Evolutionary conservation across 176 grass and related monocot species (phyloP).

Genomic region (Hyparrhenia diplandra): DNA sequence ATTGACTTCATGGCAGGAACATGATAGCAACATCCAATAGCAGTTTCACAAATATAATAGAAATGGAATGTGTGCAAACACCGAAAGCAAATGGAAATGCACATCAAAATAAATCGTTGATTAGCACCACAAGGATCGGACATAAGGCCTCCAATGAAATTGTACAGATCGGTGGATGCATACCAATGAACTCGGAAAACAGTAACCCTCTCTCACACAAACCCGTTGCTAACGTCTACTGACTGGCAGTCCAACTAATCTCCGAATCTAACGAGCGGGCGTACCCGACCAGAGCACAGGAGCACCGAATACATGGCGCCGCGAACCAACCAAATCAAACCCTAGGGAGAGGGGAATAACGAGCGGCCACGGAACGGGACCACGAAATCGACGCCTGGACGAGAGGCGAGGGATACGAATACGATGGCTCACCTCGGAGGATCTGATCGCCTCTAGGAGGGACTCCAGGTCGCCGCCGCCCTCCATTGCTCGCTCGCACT

Average conservation of each 20-base stretch:
- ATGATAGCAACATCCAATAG: background rate
- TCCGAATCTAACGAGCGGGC: background rate
- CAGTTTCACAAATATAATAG: background rate
- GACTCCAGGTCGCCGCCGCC: conserved; percentile 25
- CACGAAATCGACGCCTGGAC: background rate
- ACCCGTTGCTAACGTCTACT: background rate
- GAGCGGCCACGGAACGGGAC: background rate
- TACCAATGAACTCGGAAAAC: too few relatives aligned
- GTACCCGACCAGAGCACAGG: background rate
- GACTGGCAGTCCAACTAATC: background rate
- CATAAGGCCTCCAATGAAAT: background rate
- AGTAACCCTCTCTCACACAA: too few relatives aligned
- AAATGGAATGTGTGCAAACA: background rate
- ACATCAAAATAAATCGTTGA: background rate
- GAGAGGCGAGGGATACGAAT: background rate
- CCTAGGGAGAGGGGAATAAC: conserved; percentile 8
- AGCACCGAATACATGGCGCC: background rate
- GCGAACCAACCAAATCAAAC: conserved; percentile 11
- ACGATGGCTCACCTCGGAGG: conserved; percentile 39
- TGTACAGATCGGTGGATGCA: background rate
- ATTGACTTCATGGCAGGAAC: background rate
- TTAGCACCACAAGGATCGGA: background rate
- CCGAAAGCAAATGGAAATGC: background rate
- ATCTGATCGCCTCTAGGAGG: conserved; percentile 49
- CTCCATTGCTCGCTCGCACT: conserved; percentile 15